Base-by-base conservation (phyloP, 2,329 filamentous ascomycete species). In the Alternaria alternata region DNA sequence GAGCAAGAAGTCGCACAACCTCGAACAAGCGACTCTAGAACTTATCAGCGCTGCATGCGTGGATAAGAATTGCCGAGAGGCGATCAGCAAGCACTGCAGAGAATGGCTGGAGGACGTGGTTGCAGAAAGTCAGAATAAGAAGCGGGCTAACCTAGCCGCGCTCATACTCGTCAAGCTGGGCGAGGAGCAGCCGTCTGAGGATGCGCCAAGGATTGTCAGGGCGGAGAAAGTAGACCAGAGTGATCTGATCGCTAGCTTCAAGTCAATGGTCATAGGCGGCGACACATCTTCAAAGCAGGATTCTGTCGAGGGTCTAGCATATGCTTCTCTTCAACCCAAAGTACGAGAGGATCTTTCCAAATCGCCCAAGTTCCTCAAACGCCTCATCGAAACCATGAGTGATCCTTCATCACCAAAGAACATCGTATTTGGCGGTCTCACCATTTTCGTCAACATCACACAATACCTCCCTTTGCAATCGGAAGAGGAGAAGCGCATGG, bases 1-100 rank as follows among this genome's bases (percentile, higher is more conserved):
- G 65, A 87, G 90, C 75, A 91, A 90, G 83, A 96, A 94, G 82
- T 94, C 91, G 75, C 86, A 87, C 67, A 92, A 92, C 70, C 90
- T 98, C 22, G 93, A 97, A 79, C 90, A 91, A 59, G 91, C 93
- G 3, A 91, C 93, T 48, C 80, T 99, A 67, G 92, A 97, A 73
- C 88, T 99, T 81, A 85, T 99, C 59, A 97, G 94, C 78, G 93
- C 92, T 12, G 94, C 94, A 7, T 97, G 93, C 78, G 91, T 97
- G 79, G 91, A 96, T 74, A 85, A 88, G 47, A 82, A 87, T 7
- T 98, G 94, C 72, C 88, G 95, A 22, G 91, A 94, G 66, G 91
- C 91, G 8, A 91, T 98, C 61, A 87, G 88, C 67, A 93, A 93
- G 76, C 89, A 96, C 74, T 97, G 94, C 77, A 84, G 87, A 32